Conservation (phyloP, 2,329 filamentous ascomycete species). For the Arthroderma sp. region DNA sequence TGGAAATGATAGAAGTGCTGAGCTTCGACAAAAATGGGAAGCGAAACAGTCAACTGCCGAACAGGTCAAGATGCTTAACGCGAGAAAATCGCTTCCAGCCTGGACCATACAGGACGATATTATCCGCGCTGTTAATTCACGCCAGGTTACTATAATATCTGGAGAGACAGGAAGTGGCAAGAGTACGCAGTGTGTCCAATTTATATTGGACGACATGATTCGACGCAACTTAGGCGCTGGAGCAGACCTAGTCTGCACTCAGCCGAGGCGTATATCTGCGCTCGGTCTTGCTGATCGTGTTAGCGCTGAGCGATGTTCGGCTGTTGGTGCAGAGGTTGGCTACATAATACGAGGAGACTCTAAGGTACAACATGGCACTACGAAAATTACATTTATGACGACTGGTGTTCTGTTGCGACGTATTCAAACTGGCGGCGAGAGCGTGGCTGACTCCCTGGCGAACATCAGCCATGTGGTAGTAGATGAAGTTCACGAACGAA, state of each 20-base stretch:
- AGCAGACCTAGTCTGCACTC: constrained; percentile 88
- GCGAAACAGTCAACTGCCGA: constrained; percentile 50
- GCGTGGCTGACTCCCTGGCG: constrained; percentile 66
- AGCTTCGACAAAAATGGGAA: constrained; percentile 52
- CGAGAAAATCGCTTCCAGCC: constrained; percentile 65
- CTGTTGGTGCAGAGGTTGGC: constrained; percentile 75
- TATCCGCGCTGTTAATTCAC: constrained; percentile 56
- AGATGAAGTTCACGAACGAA: constrained; percentile 92
- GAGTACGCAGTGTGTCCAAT: constrained; percentile 92
- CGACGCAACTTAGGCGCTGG: constrained; percentile 57
- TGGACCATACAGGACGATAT: constrained; percentile 73
- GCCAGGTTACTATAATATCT: constrained; percentile 91
- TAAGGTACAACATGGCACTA: constrained; percentile 54
- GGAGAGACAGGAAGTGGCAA: constrained; percentile 96
- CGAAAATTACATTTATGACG: constrained; percentile 89
- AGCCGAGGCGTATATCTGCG: constrained; percentile 87
- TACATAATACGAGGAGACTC: constrained; percentile 88
- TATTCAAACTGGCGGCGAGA: constrained; percentile 77
- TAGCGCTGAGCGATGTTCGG: constrained; percentile 73
- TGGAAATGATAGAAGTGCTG: constrained; percentile 45
- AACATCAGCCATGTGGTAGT: constrained; percentile 92
- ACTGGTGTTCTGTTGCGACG: constrained; percentile 83
- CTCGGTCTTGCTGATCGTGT: constrained; percentile 89
- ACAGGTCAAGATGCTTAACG: constrained; percentile 61
- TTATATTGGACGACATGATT: constrained; percentile 85